Base-by-base conservation (phyloP, 345 rosid species). In the Eucalyptus cladocalyx region DNA sequence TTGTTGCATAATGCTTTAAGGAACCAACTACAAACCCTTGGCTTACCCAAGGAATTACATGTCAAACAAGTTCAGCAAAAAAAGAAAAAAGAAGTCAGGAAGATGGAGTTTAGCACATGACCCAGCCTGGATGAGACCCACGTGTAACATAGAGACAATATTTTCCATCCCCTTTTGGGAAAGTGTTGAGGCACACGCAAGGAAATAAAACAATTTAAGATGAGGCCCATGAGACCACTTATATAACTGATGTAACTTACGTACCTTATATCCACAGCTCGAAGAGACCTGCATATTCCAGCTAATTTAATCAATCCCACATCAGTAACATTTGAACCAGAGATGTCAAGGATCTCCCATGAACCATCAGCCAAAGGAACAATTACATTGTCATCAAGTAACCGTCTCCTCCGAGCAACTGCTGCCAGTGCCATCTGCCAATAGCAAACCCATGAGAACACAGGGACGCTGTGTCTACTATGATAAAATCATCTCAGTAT, bases 231-330 rank as follows among this genome's bases (percentile, higher is more conserved):
- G 37, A 11, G 56, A 86, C 62, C 28, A 14, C 40, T 19, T 6
- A 49, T 40, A 28, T 37, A 67, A 81, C 37, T 8, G 4, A 49
- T 62, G 54, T 48, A 90, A 86, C 26, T 30, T 10, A 42, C 67
- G 15, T 91, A 96, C 99, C 99, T 97, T 92, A 95, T 95, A 93
- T 97, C 99, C 60, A 95, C 93, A 88, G 99, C 97, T 87, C 95
- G 93, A 86, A 97, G 94, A 89, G 92, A 94, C 89, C 89, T 94
- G 94, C 99, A 97, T 11, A 88, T 89, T 90, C 91, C 91, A 6
- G 98, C 95, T 83, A 96, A 93, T 91, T 92, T 92, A 30, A 89
- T 92, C 87, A 97, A 88, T 86, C 98, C 98, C 83, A 93, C 89
- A 92, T 97, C 94, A 11, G 98, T 89, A 81, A 97, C 94, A 88